Conservation (phyloP, 768 basidiomycete genomes). For the Neoboletus brunneissimus region DNA sequence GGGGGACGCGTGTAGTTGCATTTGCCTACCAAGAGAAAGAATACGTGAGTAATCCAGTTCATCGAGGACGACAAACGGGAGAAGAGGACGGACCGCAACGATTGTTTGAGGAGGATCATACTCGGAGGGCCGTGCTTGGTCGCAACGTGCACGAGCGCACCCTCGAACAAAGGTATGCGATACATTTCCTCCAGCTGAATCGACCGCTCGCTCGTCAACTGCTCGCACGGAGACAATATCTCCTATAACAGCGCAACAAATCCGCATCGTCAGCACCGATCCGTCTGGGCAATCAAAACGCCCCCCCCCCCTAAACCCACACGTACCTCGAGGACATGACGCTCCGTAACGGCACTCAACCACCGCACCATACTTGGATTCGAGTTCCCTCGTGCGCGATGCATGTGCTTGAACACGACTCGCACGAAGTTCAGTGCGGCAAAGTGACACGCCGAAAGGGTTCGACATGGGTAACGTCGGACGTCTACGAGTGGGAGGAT, state of each 20-base stretch:
- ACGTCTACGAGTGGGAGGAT: constrained; percentile 45
- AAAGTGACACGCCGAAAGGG: constrained; percentile 52
- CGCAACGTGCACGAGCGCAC: constrained; percentile 32
- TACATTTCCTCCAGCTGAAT: constrained; percentile 52
- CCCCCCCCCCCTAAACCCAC: neutral
- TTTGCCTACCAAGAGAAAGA: constrained; percentile 20
- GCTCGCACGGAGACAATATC: constrained; percentile 47
- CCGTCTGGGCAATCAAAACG: neutral
- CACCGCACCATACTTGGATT: constrained; percentile 5
- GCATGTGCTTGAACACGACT: constrained; percentile 36
- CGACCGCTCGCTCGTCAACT: constrained; percentile 44
- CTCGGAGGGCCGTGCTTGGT: constrained; percentile 39
- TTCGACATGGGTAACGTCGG: constrained; percentile 43
- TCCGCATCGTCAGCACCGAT: neutral
- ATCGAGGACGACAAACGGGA: no score
- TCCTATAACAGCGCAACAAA: constrained; percentile 36
- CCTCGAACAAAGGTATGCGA: constrained; percentile 46
- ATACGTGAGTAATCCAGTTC: neutral
- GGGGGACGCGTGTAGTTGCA: constrained; percentile 15
- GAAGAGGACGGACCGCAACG: constrained; percentile 19
- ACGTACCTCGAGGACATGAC: constrained; percentile 22
- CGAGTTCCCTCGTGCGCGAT: constrained; percentile 1
- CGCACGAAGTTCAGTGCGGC: constrained; percentile 63
- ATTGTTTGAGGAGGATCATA: constrained; percentile 34
- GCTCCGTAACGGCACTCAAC: constrained; percentile 13